A percentile compares a stretch with the other conserved stretches of the same genome.
phyloP scores from a whole-genome alignment of 805 yeast genomes.

The Priceomyces haplophilus region DNA sequence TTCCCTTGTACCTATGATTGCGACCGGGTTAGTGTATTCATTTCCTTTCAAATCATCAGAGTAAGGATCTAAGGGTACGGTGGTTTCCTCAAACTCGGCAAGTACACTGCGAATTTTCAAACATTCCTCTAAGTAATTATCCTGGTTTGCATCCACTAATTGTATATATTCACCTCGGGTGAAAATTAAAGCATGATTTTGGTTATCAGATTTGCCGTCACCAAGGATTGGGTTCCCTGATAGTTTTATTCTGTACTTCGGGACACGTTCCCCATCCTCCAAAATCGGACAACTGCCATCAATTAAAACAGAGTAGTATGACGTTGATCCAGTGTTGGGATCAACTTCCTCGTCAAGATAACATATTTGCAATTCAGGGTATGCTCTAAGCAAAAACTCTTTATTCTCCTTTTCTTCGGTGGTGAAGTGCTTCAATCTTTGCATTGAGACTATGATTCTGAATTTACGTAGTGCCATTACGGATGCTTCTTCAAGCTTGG shows the following conservation, averaged over 20 bases:
- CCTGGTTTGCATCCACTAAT: slow-evolving; percentile 81
- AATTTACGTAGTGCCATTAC: slow-evolving; percentile 70
- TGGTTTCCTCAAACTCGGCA: slow-evolving; percentile 69
- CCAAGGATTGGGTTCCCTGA: slow-evolving; percentile 86
- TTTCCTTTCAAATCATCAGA: slow-evolving; percentile 67
- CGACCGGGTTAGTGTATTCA: slow-evolving; percentile 56
- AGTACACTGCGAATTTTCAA: slow-evolving; percentile 70
- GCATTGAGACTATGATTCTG: slow-evolving; percentile 65
- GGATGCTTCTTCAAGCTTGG: slow-evolving; percentile 90
- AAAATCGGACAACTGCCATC: slow-evolving; percentile 67
- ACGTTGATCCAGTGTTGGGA: slow-evolving; percentile 40
- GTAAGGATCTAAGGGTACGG: slow-evolving; percentile 68
- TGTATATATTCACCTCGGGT: slow-evolving; percentile 80
- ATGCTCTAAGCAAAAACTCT: slow-evolving; percentile 58
- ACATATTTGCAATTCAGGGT: slow-evolving; percentile 64
- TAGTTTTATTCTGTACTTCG: slow-evolving; percentile 60
- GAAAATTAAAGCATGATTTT: slow-evolving; percentile 71
- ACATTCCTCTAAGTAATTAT: slow-evolving; percentile 78
- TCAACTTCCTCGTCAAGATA: slow-evolving; percentile 54
- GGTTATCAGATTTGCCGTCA: slow-evolving; percentile 83
- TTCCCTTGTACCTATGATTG: slow-evolving; percentile 81
- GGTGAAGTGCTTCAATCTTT: slow-evolving; percentile 51
- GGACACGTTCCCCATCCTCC: slow-evolving; percentile 56
- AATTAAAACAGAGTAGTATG: slow-evolving; percentile 61
- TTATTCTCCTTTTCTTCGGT: slow-evolving; percentile 57